Base-by-base conservation (phyloP, 345 rosid genomes). In the Citrus reticulata region DNA sequence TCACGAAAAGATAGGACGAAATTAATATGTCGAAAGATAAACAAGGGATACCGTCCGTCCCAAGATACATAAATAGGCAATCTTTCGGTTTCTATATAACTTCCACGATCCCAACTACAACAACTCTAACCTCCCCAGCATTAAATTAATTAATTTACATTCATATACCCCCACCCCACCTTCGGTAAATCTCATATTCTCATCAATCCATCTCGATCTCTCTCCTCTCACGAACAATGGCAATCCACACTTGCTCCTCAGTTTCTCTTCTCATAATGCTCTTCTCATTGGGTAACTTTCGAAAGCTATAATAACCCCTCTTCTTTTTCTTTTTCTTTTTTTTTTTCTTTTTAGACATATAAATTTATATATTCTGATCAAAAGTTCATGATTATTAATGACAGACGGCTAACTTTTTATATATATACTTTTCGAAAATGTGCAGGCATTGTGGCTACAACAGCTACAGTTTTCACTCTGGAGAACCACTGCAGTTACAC, bases 401-500 rank as follows among this genome's bases (percentile, higher is more conserved):
- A 46, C 17, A 16, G 51, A 46, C 51, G 14, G 13, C 51, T 13
- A 2, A 46, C 4, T 46, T 46, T 37, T 13, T 46, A 46, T 13
- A 13, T 13, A 13, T 46, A 10, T 46, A 2, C 58, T 17, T 54
- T 17, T 54, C 0, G 14, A 14, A 1, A 6, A 68, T 40, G 42
- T 76, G 83, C 85, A 87, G 87, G 87, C 35, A 68, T 67, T 64
- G 20, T 85, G 27, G 85, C 74, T 62, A 78, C 80, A 49, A 79
- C 89, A 8, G 94, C 92, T 54, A 88, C 95, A 0, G 83, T 87
- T 37, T 87, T 95, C 85, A 92, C 94, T 1, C 86, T 95, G 72
- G 84, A 85, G 70, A 93, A 95, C 83, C 90, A 61, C n/a, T 93
- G 98, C 75, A 72, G 79, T 60, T 85, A 87, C 88, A 93, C 93